Percentiles rank a stretch among this genome's conserved stretches.
phyloP scores from a whole-genome alignment of 1,284 basidiomycete species.

The Leccinum solheimii region DNA sequence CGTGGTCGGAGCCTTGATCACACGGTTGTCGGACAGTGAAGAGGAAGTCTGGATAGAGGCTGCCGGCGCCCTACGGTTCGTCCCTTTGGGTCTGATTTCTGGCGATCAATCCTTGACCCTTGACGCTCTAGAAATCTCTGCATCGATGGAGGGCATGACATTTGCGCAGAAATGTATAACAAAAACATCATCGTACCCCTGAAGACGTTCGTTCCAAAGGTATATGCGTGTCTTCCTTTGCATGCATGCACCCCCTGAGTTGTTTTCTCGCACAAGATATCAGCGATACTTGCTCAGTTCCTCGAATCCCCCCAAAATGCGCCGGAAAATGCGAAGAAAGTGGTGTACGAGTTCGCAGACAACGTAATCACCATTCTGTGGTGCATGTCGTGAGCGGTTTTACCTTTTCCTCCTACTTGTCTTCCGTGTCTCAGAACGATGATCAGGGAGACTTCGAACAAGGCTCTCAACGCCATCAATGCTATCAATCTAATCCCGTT shows the following conservation, averaged over 20 bases:
- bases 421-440: constrained; percentile 23
- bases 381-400: constrained; percentile 81
- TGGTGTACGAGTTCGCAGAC: constrained; percentile 85
- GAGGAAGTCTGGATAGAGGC: constrained; percentile 89
- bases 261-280: background rate
- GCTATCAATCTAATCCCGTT: constrained; percentile 74
- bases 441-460: constrained; percentile 86
- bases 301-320: constrained; percentile 48
- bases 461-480: constrained; percentile 86
- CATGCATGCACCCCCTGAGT: background rate
- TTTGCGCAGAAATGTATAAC: constrained; percentile 96
- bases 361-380: constrained; percentile 89
- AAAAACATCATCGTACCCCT: constrained; percentile 85
- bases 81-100: constrained; percentile 20
- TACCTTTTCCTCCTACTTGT: background rate
- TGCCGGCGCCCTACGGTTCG: constrained; percentile 73
- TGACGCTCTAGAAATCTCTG: constrained; percentile 73
- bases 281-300: constrained; percentile 38
- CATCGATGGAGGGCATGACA: constrained; percentile 91
- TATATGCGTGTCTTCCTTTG: constrained; percentile 30
- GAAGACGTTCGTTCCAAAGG: constrained; percentile 74
- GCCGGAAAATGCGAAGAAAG: constrained; percentile 49
- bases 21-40: constrained; percentile 77
- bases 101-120: constrained; percentile 5
- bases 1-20: constrained; percentile 84